Conservation (phyloP, 257 asterid genomes). For the Nicotiana paniculata region DNA sequence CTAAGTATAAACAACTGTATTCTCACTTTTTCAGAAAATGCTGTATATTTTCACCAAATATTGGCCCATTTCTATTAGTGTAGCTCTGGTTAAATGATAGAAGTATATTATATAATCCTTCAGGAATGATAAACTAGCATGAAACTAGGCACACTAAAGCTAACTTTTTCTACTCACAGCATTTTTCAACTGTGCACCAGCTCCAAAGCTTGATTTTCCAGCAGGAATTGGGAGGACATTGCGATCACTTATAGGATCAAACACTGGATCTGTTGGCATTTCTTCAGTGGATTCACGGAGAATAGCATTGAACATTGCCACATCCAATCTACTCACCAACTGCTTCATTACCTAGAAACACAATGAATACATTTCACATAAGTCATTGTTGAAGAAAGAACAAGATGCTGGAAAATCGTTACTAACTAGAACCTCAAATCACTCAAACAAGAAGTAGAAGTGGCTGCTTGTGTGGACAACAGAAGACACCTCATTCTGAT, state of each 20-base stretch:
- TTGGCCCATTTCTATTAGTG: background rate
- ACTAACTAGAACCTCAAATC: background rate
- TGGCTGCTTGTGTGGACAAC: background rate
- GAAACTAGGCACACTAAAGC: background rate
- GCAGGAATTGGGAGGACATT: slow-evolving; percentile 74
- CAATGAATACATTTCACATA: background rate
- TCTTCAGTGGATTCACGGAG: slow-evolving; percentile 75
- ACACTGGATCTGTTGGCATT: slow-evolving; percentile 86
- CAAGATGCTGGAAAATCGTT: background rate
- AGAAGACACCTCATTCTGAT: background rate
- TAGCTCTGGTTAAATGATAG: background rate
- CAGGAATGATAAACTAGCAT: background rate
- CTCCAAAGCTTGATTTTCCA: slow-evolving; percentile 78
- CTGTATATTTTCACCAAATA: background rate
- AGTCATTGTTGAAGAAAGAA: background rate
- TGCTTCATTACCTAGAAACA: slow-evolving; percentile 76
- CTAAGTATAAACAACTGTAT: background rate
- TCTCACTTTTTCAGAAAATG: background rate
- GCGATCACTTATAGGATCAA: slow-evolving; percentile 79
- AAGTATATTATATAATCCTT: background rate
- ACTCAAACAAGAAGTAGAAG: background rate
- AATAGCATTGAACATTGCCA: slow-evolving; percentile 94
- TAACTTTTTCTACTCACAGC: slow-evolving; percentile 45
- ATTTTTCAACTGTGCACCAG: slow-evolving; percentile 87
- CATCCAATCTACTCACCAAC: slow-evolving; percentile 73